Percentiles rank a stretch among this genome's conserved stretches.
phyloP scores from a whole-genome alignment of 176 grass and related monocot species.

The Juncus inflexus region DNA sequence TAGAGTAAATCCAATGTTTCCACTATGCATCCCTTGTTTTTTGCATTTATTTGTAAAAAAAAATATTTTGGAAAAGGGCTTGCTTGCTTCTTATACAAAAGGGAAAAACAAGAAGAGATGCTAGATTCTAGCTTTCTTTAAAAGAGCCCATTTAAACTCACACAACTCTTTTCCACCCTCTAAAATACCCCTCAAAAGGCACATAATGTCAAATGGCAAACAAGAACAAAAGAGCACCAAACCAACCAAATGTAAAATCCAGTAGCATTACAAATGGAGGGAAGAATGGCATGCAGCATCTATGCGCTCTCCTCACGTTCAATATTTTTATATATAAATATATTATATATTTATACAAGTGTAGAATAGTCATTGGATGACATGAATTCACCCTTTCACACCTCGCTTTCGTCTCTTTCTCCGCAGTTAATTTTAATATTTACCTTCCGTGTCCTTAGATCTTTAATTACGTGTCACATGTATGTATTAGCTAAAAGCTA shows the following conservation, averaged over 20 bases:
- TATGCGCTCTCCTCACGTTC: conserved; percentile 15
- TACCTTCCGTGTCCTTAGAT: conserved; percentile 1
- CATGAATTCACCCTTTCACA: too few species aligned
- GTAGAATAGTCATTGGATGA: too few species aligned
- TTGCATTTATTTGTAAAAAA: too few species aligned
- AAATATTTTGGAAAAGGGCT: background rate
- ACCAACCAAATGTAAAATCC: background rate
- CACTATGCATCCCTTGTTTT: too few species aligned
- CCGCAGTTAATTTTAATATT: conserved; percentile 7
- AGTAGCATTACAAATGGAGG: background rate
- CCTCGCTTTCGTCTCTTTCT: background rate
- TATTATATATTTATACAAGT: too few species aligned
- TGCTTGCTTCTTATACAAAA: background rate
- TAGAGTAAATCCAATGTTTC: too few species aligned
- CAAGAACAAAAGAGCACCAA: background rate
- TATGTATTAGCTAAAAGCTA: background rate
- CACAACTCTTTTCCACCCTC: background rate
- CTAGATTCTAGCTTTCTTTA: conserved; percentile 21
- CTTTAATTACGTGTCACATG: conserved; percentile 25
- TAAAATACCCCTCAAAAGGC: too few species aligned
- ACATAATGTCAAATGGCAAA: background rate
- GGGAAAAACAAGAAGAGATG: background rate
- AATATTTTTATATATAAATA: background rate
- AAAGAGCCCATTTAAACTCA: background rate
- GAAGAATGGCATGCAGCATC: background rate